Base-by-base conservation (phyloP, 768 basidiomycete species). In the Kwoniella newhampshirensis region DNA sequence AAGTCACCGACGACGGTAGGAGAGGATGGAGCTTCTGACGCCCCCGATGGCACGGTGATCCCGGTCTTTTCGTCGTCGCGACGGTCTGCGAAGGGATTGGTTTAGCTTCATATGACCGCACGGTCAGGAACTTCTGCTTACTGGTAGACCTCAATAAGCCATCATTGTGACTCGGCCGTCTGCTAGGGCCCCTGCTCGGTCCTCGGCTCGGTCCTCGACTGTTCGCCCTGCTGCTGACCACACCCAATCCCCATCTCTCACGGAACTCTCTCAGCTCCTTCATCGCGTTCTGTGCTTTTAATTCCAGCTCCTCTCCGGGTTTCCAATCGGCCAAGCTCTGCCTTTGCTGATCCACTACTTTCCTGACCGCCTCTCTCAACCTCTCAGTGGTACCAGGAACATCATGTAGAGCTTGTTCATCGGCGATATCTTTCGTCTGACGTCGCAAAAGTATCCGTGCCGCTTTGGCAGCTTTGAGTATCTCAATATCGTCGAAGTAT, bases 401-500 rank as follows among this genome's bases (percentile, higher is more conserved):
- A 26, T 54, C 56, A 7, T 52, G 20, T 2, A 35, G 30, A n/a
- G 62, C 64, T 39, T 69, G 64, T 18, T 71, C 72, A 20, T 63
- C 68, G 36, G 66, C 60, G 9, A 68, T 62, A 57, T 69, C 68
- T 43, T 57, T 62, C 6, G 75, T 73, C 55, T 79, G 76, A 17
- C 62, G 28, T 8, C 68, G 60, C 3, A 80, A 63, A 9, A 79
- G 62, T 5, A 65, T 53, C 12, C 80, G 67, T 1, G 80, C 78
- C 0, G 78, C 79, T 51, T 75, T 71, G 21, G 78, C 79, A 0
- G 78, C 78, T 56, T 79, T 77, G 6, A 77, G 66, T 13, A 78
- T 67, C 59, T 80, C 79, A 54, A 80, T 77, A 42, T 79, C 76
- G 44, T 68, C 73, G 53, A 81, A 76, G 61, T 74, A 79, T 2